These are phyloP conservation scores for Globisporangium echinulatum DNA, from an alignment of 352 stramenopile genomes.

Conservation along the genomic window DNA sequence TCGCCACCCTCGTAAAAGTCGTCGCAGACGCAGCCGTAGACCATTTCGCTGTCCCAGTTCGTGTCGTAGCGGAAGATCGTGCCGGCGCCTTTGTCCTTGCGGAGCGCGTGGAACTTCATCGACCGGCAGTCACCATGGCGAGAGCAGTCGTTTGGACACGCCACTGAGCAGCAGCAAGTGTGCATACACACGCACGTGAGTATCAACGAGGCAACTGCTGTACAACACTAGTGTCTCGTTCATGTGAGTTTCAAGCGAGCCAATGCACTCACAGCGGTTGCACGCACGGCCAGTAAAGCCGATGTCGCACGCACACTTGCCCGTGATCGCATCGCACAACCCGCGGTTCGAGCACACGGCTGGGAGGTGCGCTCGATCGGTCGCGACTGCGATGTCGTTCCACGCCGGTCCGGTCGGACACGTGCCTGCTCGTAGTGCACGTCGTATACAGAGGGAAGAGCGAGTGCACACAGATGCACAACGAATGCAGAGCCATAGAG, in stretches of 20 bases:
- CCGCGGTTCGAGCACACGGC: constrained; percentile 62
- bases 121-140: constrained; percentile 67
- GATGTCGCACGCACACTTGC: constrained; percentile 67
- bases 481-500: no score
- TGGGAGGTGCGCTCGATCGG: constrained; percentile 45
- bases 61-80: constrained; percentile 35
- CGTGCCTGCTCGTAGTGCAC: constrained; percentile 19
- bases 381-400: constrained; percentile 49
- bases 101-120: constrained; percentile 50
- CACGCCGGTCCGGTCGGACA: constrained; percentile 53
- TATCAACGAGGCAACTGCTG: not conserved
- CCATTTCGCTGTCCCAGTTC: constrained; percentile 85
- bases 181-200: not conserved
- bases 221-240: no score
- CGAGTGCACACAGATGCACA: not conserved
- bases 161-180: constrained; percentile 28
- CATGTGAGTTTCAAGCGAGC: not conserved
- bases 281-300: constrained; percentile 75
- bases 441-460: not conserved
- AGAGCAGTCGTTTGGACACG: constrained; percentile 55
- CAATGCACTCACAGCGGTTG: constrained; percentile 48
- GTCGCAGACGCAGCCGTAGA: constrained; percentile 88
- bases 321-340: constrained; percentile 49
- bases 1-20: constrained; percentile 77
- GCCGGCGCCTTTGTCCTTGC: constrained; percentile 55